Conservation (phyloP, 1,284 basidiomycete genomes). For the Pseudozyma hubeiensis region DNA sequence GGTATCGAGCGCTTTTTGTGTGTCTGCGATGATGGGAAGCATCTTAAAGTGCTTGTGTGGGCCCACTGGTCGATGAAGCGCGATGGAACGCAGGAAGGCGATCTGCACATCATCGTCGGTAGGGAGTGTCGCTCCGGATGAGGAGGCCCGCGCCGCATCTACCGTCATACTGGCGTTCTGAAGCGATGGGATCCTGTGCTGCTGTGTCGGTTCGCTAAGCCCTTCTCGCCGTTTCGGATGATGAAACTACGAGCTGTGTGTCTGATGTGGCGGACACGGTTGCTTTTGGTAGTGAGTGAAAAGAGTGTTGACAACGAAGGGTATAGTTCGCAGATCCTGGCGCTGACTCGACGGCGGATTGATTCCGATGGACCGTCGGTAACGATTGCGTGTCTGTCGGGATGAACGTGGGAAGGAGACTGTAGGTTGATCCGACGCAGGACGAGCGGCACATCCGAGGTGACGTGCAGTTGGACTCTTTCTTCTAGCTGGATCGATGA, state of each 20-base stretch:
- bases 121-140: conserved; percentile 22
- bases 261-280: too few relatives aligned
- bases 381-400: too few relatives aligned
- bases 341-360: too few relatives aligned
- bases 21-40: conserved; percentile 50
- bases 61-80: conserved; percentile 55
- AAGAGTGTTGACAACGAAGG: too few relatives aligned
- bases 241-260: too few relatives aligned
- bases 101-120: conserved; percentile 46
- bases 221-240: too few relatives aligned
- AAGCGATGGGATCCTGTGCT: neutral
- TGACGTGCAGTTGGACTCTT: conserved; percentile 2
- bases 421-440: neutral
- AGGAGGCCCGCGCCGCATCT: conserved; percentile 12
- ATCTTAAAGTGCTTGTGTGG: conserved; percentile 63
- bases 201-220: too few relatives aligned
- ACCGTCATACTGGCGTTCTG: conserved; percentile 12
- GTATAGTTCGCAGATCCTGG: too few relatives aligned
- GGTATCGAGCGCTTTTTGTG: conserved; percentile 38
- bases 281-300: too few relatives aligned
- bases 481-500: conserved; percentile 16
- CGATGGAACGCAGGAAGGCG: conserved; percentile 58
- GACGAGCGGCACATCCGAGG: conserved; percentile 11
- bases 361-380: too few relatives aligned
- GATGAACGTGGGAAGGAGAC: neutral